Percentiles rank a stretch among this genome's conserved stretches.
Evolutionary conservation across 176 grass and related monocot genomes (phyloP).

Genomic region (Olyra latifolia): DNA sequence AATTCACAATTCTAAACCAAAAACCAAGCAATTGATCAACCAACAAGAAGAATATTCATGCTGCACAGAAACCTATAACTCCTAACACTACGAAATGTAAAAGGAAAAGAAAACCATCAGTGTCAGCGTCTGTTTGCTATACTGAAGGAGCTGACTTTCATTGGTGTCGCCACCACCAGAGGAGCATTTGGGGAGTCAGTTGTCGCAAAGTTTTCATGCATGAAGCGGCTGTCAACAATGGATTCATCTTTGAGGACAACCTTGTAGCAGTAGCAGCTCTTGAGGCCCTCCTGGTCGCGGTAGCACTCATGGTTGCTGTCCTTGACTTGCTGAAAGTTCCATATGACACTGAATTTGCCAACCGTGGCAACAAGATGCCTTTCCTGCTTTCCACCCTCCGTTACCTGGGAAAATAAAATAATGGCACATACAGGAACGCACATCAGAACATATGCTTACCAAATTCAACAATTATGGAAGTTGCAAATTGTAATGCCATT

Average conservation of each 20-base stretch:
- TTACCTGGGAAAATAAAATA: slow-evolving; percentile 59
- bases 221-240: slow-evolving; percentile 87
- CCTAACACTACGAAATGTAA: background rate
- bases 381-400: slow-evolving; percentile 79
- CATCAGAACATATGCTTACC: background rate
- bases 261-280: slow-evolving; percentile 98
- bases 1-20: background rate
- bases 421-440: background rate
- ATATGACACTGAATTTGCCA: slow-evolving; percentile 88
- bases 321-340: slow-evolving; percentile 87
- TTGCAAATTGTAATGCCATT: background rate
- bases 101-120: background rate
- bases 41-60: background rate
- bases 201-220: slow-evolving; percentile 79
- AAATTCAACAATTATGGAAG: background rate
- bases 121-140: slow-evolving; percentile 35
- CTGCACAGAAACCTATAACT: slow-evolving; percentile 7
- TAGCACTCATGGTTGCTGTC: slow-evolving; percentile 86
- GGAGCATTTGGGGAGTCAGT: slow-evolving; percentile 72
- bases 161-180: slow-evolving; percentile 77
- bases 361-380: slow-evolving; percentile 79
- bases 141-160: slow-evolving; percentile 85
- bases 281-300: slow-evolving; percentile 79
- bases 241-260: slow-evolving; percentile 84
- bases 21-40: background rate